A percentile compares a stretch with the other conserved stretches of the same genome.
Conservation (phyloP, 2,329 filamentous ascomycete genomes). For the Cladosporium halotolerans region DNA sequence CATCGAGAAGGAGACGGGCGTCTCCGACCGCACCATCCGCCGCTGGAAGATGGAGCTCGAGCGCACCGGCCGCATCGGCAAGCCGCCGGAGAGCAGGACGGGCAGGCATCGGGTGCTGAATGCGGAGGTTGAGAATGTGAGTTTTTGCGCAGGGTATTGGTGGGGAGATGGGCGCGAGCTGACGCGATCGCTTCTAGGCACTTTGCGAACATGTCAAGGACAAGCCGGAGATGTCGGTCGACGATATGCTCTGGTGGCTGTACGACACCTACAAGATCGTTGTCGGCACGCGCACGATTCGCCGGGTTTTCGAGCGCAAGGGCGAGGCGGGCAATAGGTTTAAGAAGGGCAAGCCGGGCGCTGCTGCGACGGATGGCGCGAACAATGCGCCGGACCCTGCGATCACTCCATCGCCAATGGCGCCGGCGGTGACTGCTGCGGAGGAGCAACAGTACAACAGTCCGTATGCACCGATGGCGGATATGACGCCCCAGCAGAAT, state of each 20-base stretch:
- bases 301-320: slow-evolving; percentile 33
- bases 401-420: not conserved
- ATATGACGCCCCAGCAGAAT: slow-evolving; percentile 14
- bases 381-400: not conserved
- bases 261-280: slow-evolving; percentile 33
- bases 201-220: slow-evolving; percentile 31
- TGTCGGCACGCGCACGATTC: slow-evolving; percentile 32
- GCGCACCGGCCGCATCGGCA: slow-evolving; percentile 32
- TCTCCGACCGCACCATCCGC: slow-evolving; percentile 30
- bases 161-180: not conserved
- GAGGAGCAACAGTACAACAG: slow-evolving; percentile 25
- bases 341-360: slow-evolving; percentile 5
- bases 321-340: slow-evolving; percentile 19
- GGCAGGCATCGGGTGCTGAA: slow-evolving; percentile 31
- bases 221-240: slow-evolving; percentile 31
- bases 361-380: not conserved
- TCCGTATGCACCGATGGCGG: slow-evolving; percentile 29
- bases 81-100: slow-evolving; percentile 32
- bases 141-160: not conserved
- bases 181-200: slow-evolving; percentile 15
- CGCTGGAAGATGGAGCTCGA: slow-evolving; percentile 34
- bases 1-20: slow-evolving; percentile 33
- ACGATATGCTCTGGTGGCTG: slow-evolving; percentile 35
- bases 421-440: not conserved
- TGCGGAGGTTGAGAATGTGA: slow-evolving; percentile 29